phyloP scores from a whole-genome alignment of 805 yeast species.

The Priceomyces melissophilus region DNA sequence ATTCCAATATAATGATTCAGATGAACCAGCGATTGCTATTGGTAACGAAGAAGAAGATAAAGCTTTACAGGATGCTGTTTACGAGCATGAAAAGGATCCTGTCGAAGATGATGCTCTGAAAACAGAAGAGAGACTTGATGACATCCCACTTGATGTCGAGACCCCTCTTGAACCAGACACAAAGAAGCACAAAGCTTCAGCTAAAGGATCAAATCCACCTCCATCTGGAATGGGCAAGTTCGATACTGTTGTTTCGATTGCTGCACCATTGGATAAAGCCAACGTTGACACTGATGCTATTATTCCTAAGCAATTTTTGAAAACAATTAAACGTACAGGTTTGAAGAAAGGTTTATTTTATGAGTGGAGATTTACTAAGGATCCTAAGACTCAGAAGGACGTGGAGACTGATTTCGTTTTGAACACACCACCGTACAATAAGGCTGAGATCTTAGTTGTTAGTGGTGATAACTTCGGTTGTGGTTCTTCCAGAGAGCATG shows the following conservation, averaged over 20 bases:
- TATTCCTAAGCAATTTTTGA: slow-evolving; percentile 96
- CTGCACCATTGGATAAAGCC: slow-evolving; percentile 93
- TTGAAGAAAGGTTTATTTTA: slow-evolving; percentile 83
- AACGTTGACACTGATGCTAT: slow-evolving; percentile 98
- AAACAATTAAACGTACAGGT: slow-evolving; percentile 97
- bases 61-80: slow-evolving; percentile 64
- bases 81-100: slow-evolving; percentile 67
- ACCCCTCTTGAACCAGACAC: slow-evolving; percentile 18
- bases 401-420: slow-evolving; percentile 86
- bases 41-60: slow-evolving; percentile 42
- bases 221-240: slow-evolving; percentile 68
- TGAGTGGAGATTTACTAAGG: slow-evolving; percentile 72
- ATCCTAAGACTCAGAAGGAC: slow-evolving; percentile 66
- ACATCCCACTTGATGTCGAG: slow-evolving; percentile 48
- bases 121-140: slow-evolving; percentile 58
- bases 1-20: slow-evolving; percentile 55
- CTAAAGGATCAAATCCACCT: slow-evolving; percentile 22
- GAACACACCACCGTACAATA: slow-evolving; percentile 78
- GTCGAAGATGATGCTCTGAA: slow-evolving; percentile 51
- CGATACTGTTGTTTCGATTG: slow-evolving; percentile 70
- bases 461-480: slow-evolving; percentile 98
- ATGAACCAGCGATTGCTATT: slow-evolving; percentile 57
- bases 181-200: slow-evolving; percentile 17
- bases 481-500: slow-evolving; percentile 99
- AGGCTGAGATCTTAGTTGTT: slow-evolving; percentile 80